Base-by-base conservation (phyloP, 257 asterid species). In the Solanum chiquidenum region DNA sequence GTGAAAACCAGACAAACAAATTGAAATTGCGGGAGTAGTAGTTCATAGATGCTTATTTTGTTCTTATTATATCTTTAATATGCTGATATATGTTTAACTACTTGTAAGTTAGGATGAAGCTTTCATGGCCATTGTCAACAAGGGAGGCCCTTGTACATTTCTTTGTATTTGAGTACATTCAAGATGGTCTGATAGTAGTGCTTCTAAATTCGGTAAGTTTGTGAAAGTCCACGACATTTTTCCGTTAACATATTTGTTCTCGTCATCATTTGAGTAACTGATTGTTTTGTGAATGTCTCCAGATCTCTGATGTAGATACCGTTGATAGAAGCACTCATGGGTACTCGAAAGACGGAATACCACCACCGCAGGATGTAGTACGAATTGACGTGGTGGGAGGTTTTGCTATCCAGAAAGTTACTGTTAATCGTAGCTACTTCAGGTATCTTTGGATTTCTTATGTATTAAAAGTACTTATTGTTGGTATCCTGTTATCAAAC, bases 81-180 rank as follows among this genome's bases (percentile, higher is more conserved):
- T 75, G 80, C 66, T 79, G 85, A 79, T 79, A 79, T 79, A 79
- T 79, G 85, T 79, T 46, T 33, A 84, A 89, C 71, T 91, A 76
- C 88, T 95, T 91, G 98, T 92, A 96, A 93, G 98, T 91, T 93
- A 97, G 99, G 94, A 94, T 97, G 98, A 97, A 95, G 96, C 91
- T 95, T 91, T 91, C 99, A 42, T 97, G 99, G 99, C 99, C 99
- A 85, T 71, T 97, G 89, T 93, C 99, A 83, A 74, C 95, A 88
- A 92, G 99, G 91, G 99, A 97, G 93, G 98, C 90, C 62, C 72
- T 95, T 55, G 3, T 93, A 49, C 98, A 97, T 89, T 95, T 72
- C 88, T 95, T 92, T 80, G 91, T 90, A 66, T 93, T 97, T n/a
- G 98, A 95, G 86, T 97, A 95, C 94, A 88, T 97, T 86, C 91